Evolutionary conservation across 768 basidiomycete species (phyloP).

Genomic region (Porpolomopsis calyptriformis): DNA sequence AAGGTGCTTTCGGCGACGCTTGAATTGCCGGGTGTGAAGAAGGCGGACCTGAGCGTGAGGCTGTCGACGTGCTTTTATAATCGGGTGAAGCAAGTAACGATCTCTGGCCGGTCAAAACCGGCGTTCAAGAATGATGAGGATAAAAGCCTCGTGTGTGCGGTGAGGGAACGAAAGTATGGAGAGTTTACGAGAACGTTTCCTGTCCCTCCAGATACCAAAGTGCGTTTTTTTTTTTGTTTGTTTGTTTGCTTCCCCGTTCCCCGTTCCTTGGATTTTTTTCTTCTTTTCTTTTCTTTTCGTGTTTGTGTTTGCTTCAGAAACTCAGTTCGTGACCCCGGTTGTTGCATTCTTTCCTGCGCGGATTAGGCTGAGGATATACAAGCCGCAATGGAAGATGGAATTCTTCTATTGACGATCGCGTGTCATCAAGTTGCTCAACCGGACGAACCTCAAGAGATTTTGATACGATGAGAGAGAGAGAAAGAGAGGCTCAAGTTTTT

Average conservation of each 20-base stretch:
- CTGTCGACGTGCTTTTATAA: conserved; percentile 54
- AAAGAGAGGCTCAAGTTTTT: no score
- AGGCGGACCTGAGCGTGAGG: conserved; percentile 44
- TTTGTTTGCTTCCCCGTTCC: no score
- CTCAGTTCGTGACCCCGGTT: no score
- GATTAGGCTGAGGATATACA: conserved; percentile 39
- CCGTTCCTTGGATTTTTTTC: no score
- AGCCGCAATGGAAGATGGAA: conserved; percentile 48
- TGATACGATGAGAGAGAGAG: conserved; percentile 32
- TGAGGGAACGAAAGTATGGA: conserved; percentile 47
- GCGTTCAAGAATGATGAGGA: conserved; percentile 26
- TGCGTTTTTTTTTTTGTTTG: conserved; percentile 26
- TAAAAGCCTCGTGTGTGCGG: conserved; percentile 4
- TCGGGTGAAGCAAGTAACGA: conserved; percentile 48
- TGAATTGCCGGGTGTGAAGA: conserved; percentile 61
- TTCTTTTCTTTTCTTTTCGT: conserved; percentile 10
- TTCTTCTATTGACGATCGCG: conserved; percentile 46
- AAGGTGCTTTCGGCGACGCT: conserved; percentile 47
- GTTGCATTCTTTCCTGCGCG: no score
- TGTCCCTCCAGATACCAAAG: conserved; percentile 48
- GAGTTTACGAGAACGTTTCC: conserved; percentile 38
- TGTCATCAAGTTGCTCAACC: conserved; percentile 34
- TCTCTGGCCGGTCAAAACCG: conserved; percentile 37
- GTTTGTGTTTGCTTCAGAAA: conserved; percentile 4
- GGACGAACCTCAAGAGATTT: conserved; percentile 41